Percentiles rank a stretch among this genome's conserved stretches.
These are phyloP conservation scores for Penicillium lagena DNA, from an alignment of 495 filamentous ascomycete species.

Conservation along the genomic window DNA sequence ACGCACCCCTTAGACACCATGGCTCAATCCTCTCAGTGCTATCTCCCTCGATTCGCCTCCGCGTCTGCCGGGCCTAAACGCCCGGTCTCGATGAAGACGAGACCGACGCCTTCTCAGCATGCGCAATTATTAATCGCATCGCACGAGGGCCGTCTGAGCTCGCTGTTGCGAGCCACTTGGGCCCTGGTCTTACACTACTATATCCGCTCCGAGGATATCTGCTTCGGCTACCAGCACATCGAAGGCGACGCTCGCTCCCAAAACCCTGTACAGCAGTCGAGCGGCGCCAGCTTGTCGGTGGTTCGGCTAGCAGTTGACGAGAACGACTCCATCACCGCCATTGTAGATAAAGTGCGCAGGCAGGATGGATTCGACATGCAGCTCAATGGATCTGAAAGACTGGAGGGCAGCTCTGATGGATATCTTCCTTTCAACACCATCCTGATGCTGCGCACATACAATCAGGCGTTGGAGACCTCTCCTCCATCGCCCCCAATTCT, in stretches of 20 bases:
- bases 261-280: conserved; percentile 14
- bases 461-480: conserved; percentile 2
- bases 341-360: conserved; percentile 24
- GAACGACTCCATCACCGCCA: conserved; percentile 20
- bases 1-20: conserved; percentile 14
- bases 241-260: conserved; percentile 14
- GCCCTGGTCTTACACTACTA: conserved; percentile 47
- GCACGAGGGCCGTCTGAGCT: conserved; percentile 19
- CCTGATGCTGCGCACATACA: conserved; percentile 33
- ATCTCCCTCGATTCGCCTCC: conserved; percentile 30
- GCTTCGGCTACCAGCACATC: conserved; percentile 46
- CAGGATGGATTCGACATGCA: conserved; percentile 5
- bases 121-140: conserved; percentile 31
- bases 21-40: conserved; percentile 32
- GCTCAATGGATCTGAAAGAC: conserved; percentile 2
- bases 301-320: conserved; percentile 25
- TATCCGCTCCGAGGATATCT: conserved; percentile 47
- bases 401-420: conserved; percentile 6
- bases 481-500: conserved; percentile 16
- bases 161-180: conserved; percentile 46
- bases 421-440: conserved; percentile 33
- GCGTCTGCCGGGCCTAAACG: conserved; percentile 25
- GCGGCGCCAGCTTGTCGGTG: conserved; percentile 7
- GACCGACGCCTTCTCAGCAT: conserved; percentile 22
- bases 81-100: conserved; percentile 30